Evolutionary conservation across 1,284 basidiomycete genomes (phyloP), one percentile per base, ranked within the genome.

Genomic region (Inonotus hispidus): DNA sequence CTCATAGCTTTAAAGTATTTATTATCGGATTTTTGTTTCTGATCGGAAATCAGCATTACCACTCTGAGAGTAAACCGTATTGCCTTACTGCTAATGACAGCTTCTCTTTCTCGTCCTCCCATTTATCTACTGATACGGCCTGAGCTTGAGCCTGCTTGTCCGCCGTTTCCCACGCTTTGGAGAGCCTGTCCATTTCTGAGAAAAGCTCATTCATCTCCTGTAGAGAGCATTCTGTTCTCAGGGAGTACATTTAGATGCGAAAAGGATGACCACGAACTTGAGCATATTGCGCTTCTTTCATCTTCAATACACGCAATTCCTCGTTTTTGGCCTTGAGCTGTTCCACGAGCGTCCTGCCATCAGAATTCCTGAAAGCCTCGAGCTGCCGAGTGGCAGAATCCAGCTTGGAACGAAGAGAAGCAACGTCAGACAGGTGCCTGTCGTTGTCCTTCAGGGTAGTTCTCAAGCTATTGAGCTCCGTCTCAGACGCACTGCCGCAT

Each of bases 1-100:
- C 93, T 86, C 89, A 96, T 93, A 4, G 90, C 87, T 27, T 91
- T 84, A 71, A 89, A 98, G 73, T 88, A 98, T 74, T 95, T 97
- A 78, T 95, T 97, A 68, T 98, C 95, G 21, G 92, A 87, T 75
- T 96, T 98, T 13, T 93, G 91, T 87, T 85, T 90, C 84, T 90
- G 68, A 14, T 62, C 32, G 53, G 56, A 47, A 52, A 53, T 43
- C 6, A 49, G n/a, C 32, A 32, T 27, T 32, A 3, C 14, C n/a
- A 25, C 13, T 19, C 57, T 23, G 7, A 19, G 54, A 50, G 14
- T 32, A 21, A 49, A 35, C 25, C 14, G 38, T 38, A n/a, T 23
- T 21, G 49, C 71, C 79, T 55, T 64, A 91, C 92, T 70, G 94
- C 92, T 25, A 82, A 77, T 19, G 73, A 74, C 43, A 77, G 71